Conservation (phyloP, 1,284 basidiomycete genomes). For the Puccinia coronata region DNA sequence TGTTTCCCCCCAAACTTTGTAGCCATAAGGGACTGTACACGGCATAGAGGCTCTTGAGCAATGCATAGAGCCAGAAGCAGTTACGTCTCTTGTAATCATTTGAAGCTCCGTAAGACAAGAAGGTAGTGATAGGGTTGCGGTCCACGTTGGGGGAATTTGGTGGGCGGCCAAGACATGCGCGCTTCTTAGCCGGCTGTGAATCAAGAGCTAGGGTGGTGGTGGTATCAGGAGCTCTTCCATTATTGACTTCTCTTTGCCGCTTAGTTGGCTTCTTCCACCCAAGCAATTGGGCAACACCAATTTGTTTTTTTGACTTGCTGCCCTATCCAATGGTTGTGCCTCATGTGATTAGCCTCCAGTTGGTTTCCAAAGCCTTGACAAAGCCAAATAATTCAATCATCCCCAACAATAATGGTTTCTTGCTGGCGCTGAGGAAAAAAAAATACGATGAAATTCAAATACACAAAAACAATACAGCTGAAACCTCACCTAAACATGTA, state of each 20-base stretch:
- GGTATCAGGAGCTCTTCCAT: too few species aligned
- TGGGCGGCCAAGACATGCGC: not conserved
- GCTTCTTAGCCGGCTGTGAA: not conserved
- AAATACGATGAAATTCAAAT: too few species aligned
- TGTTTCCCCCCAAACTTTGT: too few species aligned
- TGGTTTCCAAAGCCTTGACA: not conserved
- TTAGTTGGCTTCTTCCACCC: not conserved
- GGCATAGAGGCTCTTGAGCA: not conserved
- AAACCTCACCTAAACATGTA: conserved; percentile 18
- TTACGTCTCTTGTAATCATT: not conserved
- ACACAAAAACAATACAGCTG: too few species aligned
- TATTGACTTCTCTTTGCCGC: not conserved
- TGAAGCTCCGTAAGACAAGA: not conserved
- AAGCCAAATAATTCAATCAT: not conserved
- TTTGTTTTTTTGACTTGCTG: not conserved
- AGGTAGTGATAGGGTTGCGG: not conserved
- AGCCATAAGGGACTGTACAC: too few species aligned
- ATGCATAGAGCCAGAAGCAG: not conserved
- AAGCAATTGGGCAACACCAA: not conserved
- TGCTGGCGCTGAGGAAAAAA: not conserved
- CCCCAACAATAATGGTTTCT: not conserved
- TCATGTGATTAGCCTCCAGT: not conserved
- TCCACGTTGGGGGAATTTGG: not conserved
- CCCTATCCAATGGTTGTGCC: not conserved
- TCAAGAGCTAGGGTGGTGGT: not conserved